These are phyloP conservation scores for Ophiostoma sp. DNA, from an alignment of 2,329 filamentous ascomycete genomes.

Conservation along the genomic window DNA sequence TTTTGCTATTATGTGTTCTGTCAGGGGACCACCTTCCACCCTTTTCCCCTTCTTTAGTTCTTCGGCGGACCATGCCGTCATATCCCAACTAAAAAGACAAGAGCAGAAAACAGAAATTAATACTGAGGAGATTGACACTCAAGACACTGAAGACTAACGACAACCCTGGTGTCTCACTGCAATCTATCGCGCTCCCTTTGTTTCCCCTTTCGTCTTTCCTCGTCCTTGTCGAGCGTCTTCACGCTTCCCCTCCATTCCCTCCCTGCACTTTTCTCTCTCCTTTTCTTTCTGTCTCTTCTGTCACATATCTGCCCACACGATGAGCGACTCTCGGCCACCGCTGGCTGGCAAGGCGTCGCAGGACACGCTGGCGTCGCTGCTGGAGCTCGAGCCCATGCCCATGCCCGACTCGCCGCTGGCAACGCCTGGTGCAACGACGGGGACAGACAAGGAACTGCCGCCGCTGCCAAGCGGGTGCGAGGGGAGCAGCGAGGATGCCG, in stretches of 20 bases:
- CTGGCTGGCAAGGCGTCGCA: constrained; percentile 47
- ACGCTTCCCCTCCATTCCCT: not conserved
- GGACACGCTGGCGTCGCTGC: constrained; percentile 64
- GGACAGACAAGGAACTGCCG: constrained; percentile 49
- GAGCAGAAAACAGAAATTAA: not conserved
- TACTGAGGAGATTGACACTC: not conserved
- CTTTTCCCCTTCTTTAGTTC: not conserved
- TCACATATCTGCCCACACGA: not conserved
- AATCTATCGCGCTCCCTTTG: not conserved
- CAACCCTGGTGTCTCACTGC: constrained; percentile 10
- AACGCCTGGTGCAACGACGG: constrained; percentile 32
- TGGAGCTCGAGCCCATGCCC: constrained; percentile 79
- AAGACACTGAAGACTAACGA: not conserved
- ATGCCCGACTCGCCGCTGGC: constrained; percentile 56
- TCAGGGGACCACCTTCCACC: constrained; percentile 9
- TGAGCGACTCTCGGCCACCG: constrained; percentile 31
- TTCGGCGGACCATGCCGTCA: constrained; percentile 23
- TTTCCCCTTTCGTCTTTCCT: not conserved
- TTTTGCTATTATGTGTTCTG: constrained; percentile 24
- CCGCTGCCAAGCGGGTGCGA: constrained; percentile 44
- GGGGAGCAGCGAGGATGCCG: constrained; percentile 1
- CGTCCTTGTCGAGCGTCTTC: not conserved
- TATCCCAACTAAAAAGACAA: constrained; percentile 24
- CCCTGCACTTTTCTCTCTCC: not conserved
- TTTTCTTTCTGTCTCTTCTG: not conserved